Evolutionary conservation across 352 stramenopile species (phyloP), one percentile per base, ranked within the genome.

Genomic region (Pythium vanterpoolii): DNA sequence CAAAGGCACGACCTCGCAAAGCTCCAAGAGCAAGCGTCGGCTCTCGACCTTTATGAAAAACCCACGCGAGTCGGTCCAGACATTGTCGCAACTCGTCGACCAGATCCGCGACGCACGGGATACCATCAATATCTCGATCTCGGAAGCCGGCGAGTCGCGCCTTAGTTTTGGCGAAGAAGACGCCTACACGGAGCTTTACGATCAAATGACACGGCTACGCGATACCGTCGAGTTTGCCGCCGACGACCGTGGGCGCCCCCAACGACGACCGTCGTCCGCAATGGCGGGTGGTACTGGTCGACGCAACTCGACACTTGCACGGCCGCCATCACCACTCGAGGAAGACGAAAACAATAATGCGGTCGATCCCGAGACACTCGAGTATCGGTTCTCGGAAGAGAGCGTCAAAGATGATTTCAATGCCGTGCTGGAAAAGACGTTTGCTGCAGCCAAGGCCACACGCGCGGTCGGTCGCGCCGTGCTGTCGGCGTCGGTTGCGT

Each of bases 91-190:
- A 14, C 72, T 90, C 23, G 80, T 90, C 31, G 77, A 70, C 18
- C 76, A 83, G 34, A 90, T 90, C 38, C 80, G 80, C 1, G 69
- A 83, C 21, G 74, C 85, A 21, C 76, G 77, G 11, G 77, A 87
- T 18, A 90, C 80, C 0, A 90, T 90, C 39, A 85, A 87, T 45
- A 56, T 86, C 10, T 77, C 77, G 0, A 81, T 87, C 51, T 83
- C 80, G 0, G 77, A 87, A 30, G 76, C 71, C 0, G 81, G 83
- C 46, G 68, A 86, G 44, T 55, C 60, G 49, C 24, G 67, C 64
- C 27, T 68, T 34, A 62, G 66, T 68, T 53, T 67, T 58, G 52
- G 60, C 4, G 66, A 77, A 33, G 67, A 77, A 10, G 72, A 83
- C 14, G 56, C 65, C 13, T 83, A 74, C 44, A 79, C 76, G 23